Conservation (phyloP, 2,329 filamentous ascomycete species). For the Colletotrichum shisoi region DNA sequence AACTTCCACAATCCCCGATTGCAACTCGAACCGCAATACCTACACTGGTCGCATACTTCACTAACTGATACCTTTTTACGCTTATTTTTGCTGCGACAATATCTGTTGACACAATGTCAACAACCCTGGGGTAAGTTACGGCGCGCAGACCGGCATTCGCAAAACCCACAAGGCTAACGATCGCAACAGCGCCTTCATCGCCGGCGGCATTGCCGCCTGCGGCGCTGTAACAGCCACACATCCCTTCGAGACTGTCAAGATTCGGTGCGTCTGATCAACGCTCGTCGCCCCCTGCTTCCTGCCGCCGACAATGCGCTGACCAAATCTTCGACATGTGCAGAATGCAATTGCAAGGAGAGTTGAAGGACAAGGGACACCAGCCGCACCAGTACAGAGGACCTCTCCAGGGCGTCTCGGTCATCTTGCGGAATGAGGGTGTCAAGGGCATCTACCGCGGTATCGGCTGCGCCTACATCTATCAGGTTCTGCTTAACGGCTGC, state of each 20-base stretch:
- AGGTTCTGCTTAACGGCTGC: slow-evolving; percentile 95
- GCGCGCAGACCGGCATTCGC: slow-evolving; percentile 16
- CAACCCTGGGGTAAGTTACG: slow-evolving; percentile 55
- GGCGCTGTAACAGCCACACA: slow-evolving; percentile 97
- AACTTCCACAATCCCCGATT: slow-evolving; percentile 2
- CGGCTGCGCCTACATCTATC: slow-evolving; percentile 93
- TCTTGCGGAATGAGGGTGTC: slow-evolving; percentile 87
- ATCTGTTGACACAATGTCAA: slow-evolving; percentile 55
- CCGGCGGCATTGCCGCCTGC: slow-evolving; percentile 94
- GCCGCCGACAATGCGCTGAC: slow-evolving; percentile 37
- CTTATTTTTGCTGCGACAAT: slow-evolving; percentile 10
- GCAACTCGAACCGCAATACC: slow-evolving; percentile 6
- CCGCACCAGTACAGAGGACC: slow-evolving; percentile 90
- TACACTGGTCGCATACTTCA: not conserved
- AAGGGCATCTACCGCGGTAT: slow-evolving; percentile 87
- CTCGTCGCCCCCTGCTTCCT: slow-evolving; percentile 14
- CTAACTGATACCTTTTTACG: slow-evolving; percentile 1
- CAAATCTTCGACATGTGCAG: slow-evolving; percentile 53
- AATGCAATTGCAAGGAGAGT: slow-evolving; percentile 94
- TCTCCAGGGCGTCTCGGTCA: slow-evolving; percentile 88
- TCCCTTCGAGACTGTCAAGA: slow-evolving; percentile 98
- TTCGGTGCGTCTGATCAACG: slow-evolving; percentile 68
- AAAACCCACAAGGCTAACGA: slow-evolving; percentile 28
- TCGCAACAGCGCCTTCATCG: slow-evolving; percentile 78
- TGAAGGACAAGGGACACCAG: slow-evolving; percentile 85